Evolutionary conservation across 805 yeast genomes (phyloP), one percentile per base, ranked within the genome.

Genomic region (Gaillardinia entomophila): DNA sequence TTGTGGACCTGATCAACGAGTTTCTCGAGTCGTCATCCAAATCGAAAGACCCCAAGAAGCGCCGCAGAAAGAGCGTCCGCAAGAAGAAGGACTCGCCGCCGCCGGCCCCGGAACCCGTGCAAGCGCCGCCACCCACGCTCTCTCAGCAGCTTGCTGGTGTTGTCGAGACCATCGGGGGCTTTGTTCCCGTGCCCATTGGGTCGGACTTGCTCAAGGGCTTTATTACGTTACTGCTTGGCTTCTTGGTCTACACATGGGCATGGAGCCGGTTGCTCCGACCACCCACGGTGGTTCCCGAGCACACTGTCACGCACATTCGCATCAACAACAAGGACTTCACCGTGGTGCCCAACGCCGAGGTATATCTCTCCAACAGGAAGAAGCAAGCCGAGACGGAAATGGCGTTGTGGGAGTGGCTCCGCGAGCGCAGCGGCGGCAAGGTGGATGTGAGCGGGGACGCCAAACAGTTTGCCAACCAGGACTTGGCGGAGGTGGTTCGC

Each of bases 371-470:
- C 14, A 33, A 37, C 27, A 31, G 31, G 15, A 32, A 31, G 12
- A 28, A 27, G 13, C 13, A 29, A 8, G 16, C 18, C 7, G 27
- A 19, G 16, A 26, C 24, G 6, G 41, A 37, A 16, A 38, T 40
- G 3, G 28, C 31, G 14, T 27, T 45, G 31, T 45, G 49, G 49
- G 36, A 41, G 16, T 45, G 48, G 48, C 34, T 45, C 5, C 28
- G 28, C 13, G 31, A 34, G 13, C 36, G 48, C 18, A 35, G 38
- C 3, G 42, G 27, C 23, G 25, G 34, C 22, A 6, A 10, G 6
- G n/a, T n/a, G n/a, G n/a, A n/a, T n/a, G n/a, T n/a, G n/a, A n/a
- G n/a, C n/a, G n/a, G n/a, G n/a, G n/a, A n/a, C n/a, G n/a, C n/a
- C n/a, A n/a, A n/a, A n/a, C n/a, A n/a, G n/a, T n/a, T n/a, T n/a